These are phyloP conservation scores for Ascoidea tarda DNA, from an alignment of 805 yeast genomes.

Conservation along the genomic window DNA sequence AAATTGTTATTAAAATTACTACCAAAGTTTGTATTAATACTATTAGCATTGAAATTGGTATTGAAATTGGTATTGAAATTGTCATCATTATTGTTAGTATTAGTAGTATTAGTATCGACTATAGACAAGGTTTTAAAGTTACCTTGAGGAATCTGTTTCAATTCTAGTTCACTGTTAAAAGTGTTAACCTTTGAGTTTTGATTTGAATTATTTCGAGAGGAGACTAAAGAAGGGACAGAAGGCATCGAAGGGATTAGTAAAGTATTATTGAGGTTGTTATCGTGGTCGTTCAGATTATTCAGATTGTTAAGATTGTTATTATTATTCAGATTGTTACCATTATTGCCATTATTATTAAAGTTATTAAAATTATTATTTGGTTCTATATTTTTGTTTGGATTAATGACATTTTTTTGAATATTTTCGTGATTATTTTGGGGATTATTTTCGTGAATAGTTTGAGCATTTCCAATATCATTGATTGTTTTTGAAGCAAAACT, in stretches of 20 bases:
- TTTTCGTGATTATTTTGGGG: not conserved
- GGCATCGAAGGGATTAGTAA: not conserved
- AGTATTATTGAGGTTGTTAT: not conserved
- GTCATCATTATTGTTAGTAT: not conserved
- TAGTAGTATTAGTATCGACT: not conserved
- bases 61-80: not conserved
- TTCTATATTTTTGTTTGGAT: not conserved
- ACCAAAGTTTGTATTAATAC: not conserved
- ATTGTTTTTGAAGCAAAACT: not conserved
- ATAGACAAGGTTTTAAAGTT: not conserved
- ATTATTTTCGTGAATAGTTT: not conserved
- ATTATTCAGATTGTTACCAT: not conserved
- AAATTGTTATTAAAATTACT: not conserved
- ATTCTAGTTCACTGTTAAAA: not conserved
- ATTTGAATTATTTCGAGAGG: constrained; percentile 1
- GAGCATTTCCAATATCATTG: no score
- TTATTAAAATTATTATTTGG: not conserved
- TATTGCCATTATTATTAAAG: not conserved
- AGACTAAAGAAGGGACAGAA: not conserved
- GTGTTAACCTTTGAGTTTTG: not conserved
- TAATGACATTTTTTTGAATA: not conserved
- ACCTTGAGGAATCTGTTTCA: not conserved
- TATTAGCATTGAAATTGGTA: not conserved
- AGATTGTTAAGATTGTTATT: not conserved
- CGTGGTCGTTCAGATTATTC: not conserved